phyloP scores from a whole-genome alignment of 441 rosid genomes.

The Hura crepitans region DNA sequence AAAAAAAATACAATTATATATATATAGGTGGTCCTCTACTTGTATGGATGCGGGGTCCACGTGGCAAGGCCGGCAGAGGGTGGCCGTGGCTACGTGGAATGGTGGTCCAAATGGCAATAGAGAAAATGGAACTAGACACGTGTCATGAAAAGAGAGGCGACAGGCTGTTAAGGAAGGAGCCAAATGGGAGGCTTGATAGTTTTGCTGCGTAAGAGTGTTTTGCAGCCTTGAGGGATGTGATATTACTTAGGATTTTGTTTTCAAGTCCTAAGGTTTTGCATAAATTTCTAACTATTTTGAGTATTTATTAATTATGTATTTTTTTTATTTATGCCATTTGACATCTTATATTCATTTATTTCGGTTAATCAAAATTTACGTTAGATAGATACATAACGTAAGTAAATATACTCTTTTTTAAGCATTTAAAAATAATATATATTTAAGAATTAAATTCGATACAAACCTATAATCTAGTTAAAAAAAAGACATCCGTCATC shows the following conservation, averaged over 20 bases:
- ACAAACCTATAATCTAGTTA: no score
- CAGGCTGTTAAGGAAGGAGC: slow-evolving; percentile 34
- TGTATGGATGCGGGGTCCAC: slow-evolving; percentile 34
- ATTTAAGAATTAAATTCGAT: no score
- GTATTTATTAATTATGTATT: no score
- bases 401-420: no score
- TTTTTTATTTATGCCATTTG: no score
- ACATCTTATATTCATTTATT: no score
- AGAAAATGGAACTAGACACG: slow-evolving; percentile 24
- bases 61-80: slow-evolving; percentile 52
- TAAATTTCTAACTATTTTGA: no score
- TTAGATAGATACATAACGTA: no score
- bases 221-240: neutral
- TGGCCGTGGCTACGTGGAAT: slow-evolving; percentile 50
- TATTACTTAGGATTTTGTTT: neutral
- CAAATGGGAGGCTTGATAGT: neutral
- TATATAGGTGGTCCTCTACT: slow-evolving; percentile 36
- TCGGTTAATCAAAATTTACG: no score
- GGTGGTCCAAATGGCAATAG: slow-evolving; percentile 50
- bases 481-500: no score
- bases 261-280: neutral
- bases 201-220: neutral
- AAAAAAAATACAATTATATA: neutral
- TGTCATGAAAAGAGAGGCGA: slow-evolving; percentile 27
- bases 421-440: no score